Evolutionary conservation across 2,329 filamentous ascomycete species (phyloP).

Genomic region (Botryotinia narcissicola): DNA sequence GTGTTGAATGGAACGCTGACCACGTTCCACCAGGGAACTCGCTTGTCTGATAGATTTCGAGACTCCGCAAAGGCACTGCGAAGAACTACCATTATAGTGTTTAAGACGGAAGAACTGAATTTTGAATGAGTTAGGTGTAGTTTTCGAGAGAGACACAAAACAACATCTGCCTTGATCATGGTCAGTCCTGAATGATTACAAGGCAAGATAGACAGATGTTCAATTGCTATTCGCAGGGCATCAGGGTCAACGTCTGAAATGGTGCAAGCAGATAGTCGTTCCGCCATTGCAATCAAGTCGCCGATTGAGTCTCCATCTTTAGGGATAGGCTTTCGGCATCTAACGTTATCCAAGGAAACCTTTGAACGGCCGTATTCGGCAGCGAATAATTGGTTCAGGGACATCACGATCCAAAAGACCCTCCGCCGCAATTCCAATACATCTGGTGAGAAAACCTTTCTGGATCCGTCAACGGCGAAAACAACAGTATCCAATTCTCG

Average conservation of each 20-base stretch:
- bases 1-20: slow-evolving; percentile 29
- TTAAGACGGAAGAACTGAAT: slow-evolving; percentile 11
- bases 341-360: slow-evolving; percentile 25
- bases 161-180: slow-evolving; percentile 27
- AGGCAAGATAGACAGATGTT: slow-evolving; percentile 16
- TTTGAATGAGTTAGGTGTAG: slow-evolving; percentile 17
- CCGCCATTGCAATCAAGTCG: slow-evolving; percentile 25
- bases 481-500: slow-evolving; percentile 29
- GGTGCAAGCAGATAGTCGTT: slow-evolving; percentile 21
- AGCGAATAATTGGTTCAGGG: slow-evolving; percentile 28
- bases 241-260: background rate
- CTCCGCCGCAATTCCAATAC: slow-evolving; percentile 26
- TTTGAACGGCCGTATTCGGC: slow-evolving; percentile 30
- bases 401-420: slow-evolving; percentile 29
- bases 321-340: slow-evolving; percentile 20
- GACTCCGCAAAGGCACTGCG: slow-evolving; percentile 26
- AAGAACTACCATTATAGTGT: slow-evolving; percentile 23
- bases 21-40: slow-evolving; percentile 32
- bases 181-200: slow-evolving; percentile 8
- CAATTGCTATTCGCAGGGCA: slow-evolving; percentile 2
- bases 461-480: slow-evolving; percentile 18
- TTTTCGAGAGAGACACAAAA: slow-evolving; percentile 27
- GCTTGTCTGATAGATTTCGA: slow-evolving; percentile 20
- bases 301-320: slow-evolving; percentile 23
- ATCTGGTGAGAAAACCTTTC: slow-evolving; percentile 16